Base-by-base conservation (phyloP, 2,329 filamentous ascomycete genomes). In the Aspergillus ochraceus region DNA sequence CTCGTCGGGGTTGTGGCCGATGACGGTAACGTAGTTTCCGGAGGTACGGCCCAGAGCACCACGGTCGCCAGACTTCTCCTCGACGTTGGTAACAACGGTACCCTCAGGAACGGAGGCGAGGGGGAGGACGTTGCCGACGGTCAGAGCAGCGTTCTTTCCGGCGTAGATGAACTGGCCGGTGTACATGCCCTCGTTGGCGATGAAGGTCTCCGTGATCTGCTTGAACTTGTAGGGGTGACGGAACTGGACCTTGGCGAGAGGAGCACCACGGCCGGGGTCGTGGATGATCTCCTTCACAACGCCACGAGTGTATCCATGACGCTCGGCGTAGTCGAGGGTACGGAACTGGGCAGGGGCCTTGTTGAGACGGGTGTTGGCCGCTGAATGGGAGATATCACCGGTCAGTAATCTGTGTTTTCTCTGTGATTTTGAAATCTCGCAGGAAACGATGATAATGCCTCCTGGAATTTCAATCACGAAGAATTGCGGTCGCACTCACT, bases 131-230 rank as follows among this genome's bases (percentile, higher is more conserved):
- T 99, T 99, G 82, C 95, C 95, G 81, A 99, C 89, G 77, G 91
- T 98, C 78, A 99, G 88, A 71, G 90, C 86, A 76, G 95, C 95
- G 85, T 97, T 95, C 92, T 99, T 99, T 80, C 95, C 95, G 79
- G 94, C 95, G 84, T 99, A 99, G 90, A 99, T 92, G 88, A 99
- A 99, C 84, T 99, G 95, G 80, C 95, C 95, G 71, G 95, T 97
- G 91, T 98, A 99, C 93, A 98, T 97, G 86, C 95, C 95, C 87
- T 98, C 95, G 85, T 98, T 99, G 83, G 95, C 95, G 79, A 99
- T 99, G 90, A 99, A 97, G 74, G 95, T 99, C 90, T 99, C 93
- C 81, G 90, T 94, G 81, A 92, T 85, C 80, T 93, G 89, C 89
- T 96, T 97, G 90, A 91, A 98, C 83, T 89, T 88, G 90, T 99